Evolutionary conservation across 192 early-diverging fungal species (phyloP).

Genomic region (Mortierella antarctica): DNA sequence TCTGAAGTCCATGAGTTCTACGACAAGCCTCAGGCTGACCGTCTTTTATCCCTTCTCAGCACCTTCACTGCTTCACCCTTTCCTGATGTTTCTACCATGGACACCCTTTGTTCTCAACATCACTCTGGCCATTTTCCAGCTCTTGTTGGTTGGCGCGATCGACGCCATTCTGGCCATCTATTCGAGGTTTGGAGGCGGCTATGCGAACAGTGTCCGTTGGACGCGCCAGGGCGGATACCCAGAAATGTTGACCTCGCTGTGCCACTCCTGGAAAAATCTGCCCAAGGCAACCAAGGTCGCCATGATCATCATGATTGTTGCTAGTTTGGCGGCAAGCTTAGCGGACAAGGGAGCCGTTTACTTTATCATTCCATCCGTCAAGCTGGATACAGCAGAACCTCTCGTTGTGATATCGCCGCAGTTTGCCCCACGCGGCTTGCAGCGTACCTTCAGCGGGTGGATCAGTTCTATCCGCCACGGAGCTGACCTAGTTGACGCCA

Average conservation of each 20-base stretch:
- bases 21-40: no score
- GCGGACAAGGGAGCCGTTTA: background rate
- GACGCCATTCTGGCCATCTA: slow-evolving; percentile 13
- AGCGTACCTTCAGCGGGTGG: background rate
- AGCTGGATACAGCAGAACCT: background rate
- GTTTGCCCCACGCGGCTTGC: background rate
- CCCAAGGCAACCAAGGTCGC: background rate
- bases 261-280: background rate
- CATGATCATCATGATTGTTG: background rate
- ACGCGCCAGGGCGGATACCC: slow-evolving; percentile 13
- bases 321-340: background rate
- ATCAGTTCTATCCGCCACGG: background rate
- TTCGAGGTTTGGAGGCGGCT: slow-evolving; percentile 7
- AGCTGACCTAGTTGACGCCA: background rate
- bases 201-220: slow-evolving; percentile 32
- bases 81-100: slow-evolving; percentile 19
- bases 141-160: slow-evolving; percentile 6
- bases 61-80: no score
- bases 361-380: slow-evolving; percentile 2
- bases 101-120: slow-evolving; percentile 9
- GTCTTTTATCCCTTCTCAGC: no score
- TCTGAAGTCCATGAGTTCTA: no score
- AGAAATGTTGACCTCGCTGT: slow-evolving; percentile 10
- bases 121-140: background rate
- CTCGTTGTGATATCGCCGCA: background rate